These are phyloP conservation scores for Corrigiola litoralis DNA, from an alignment of 179 eudicot genomes.

Conservation along the genomic window DNA sequence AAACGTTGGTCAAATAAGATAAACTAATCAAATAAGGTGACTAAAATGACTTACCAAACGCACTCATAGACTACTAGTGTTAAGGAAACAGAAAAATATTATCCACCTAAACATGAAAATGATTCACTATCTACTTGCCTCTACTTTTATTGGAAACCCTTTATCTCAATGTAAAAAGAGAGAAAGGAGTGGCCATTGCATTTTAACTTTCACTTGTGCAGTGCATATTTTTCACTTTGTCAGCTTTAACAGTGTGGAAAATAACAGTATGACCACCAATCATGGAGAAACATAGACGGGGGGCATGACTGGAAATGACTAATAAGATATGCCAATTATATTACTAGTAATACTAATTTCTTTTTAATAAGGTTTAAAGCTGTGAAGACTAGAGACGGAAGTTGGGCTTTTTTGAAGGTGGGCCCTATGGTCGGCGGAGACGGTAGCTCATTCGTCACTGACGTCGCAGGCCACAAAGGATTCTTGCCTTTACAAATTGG, in stretches of 20 bases:
- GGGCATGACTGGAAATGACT: too few species aligned
- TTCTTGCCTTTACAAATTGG: slow-evolving; percentile 4
- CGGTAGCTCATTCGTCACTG: slow-evolving; percentile 5
- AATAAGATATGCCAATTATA: too few species aligned
- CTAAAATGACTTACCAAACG: too few species aligned
- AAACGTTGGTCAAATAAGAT: too few species aligned
- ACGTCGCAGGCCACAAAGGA: background rate
- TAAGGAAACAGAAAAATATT: too few species aligned
- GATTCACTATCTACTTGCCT: background rate
- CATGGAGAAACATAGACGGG: background rate
- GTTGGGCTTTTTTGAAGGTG: background rate
- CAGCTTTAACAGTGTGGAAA: slow-evolving; percentile 1
- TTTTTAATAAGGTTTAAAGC: background rate
- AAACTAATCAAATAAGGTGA: too few species aligned
- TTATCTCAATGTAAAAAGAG: background rate
- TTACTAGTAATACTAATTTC: background rate
- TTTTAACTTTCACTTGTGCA: background rate
- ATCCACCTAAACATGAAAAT: background rate
- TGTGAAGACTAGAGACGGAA: background rate
- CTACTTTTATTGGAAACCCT: background rate
- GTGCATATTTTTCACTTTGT: slow-evolving; percentile 11
- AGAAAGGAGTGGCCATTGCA: slow-evolving; percentile 3
- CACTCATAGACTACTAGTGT: too few species aligned
- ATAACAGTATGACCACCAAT: background rate
- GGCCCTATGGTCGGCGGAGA: slow-evolving; percentile 10